phyloP scores from a whole-genome alignment of 805 yeast genomes.

The Starmerella floricola region DNA sequence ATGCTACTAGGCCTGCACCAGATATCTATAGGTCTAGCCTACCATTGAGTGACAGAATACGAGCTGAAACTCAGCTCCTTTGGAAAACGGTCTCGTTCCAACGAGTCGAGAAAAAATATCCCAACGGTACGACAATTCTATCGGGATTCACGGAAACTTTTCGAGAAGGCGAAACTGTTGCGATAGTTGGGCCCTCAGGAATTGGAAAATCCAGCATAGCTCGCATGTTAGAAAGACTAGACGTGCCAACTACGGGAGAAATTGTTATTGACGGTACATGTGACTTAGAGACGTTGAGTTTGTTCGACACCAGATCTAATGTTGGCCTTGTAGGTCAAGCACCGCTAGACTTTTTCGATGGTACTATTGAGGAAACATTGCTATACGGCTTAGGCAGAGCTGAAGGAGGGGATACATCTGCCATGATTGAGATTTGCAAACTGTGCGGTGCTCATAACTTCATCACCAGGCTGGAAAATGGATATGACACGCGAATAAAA shows the following conservation, averaged over 20 bases:
- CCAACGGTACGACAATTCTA: slow-evolving; percentile 29
- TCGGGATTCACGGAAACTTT: slow-evolving; percentile 36
- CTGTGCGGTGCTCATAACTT: slow-evolving; percentile 46
- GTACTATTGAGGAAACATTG: slow-evolving; percentile 59
- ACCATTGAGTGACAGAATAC: too few species aligned
- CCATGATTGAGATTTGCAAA: slow-evolving; percentile 28
- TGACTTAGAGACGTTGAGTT: slow-evolving; percentile 38
- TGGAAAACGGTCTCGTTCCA: slow-evolving; percentile 12
- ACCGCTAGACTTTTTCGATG: slow-evolving; percentile 54
- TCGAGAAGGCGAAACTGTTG: slow-evolving; percentile 40
- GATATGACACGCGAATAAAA: slow-evolving; percentile 47
- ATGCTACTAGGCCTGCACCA: not conserved
- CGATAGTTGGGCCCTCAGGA: slow-evolving; percentile 78
- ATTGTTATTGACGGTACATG: slow-evolving; percentile 35
- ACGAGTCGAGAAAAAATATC: slow-evolving; percentile 6
- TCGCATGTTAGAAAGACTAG: slow-evolving; percentile 44
- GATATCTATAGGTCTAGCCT: too few species aligned
- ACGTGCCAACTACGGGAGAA: slow-evolving; percentile 32
- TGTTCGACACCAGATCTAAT: slow-evolving; percentile 38
- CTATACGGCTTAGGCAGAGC: slow-evolving; percentile 12
- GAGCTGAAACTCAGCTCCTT: not conserved
- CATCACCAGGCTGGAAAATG: slow-evolving; percentile 37
- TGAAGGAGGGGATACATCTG: not conserved
- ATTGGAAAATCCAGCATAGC: slow-evolving; percentile 79
- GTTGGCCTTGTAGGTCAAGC: slow-evolving; percentile 67